A percentile compares a stretch with the other conserved stretches of the same genome.
These are phyloP conservation scores for Pneumocystis canis DNA, from an alignment of 1,139 yeast genomes.

Conservation along the genomic window DNA sequence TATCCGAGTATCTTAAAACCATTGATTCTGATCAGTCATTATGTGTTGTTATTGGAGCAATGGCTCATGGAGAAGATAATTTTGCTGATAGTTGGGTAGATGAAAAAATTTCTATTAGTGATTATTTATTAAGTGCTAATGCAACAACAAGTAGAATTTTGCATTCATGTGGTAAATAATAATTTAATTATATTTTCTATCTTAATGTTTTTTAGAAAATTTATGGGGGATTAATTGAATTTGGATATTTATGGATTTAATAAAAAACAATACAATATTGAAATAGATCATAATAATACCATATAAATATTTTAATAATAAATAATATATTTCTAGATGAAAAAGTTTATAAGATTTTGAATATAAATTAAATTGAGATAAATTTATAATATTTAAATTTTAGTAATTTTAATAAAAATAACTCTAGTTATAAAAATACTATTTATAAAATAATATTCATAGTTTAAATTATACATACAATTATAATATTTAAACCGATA, in stretches of 20 bases:
- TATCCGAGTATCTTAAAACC: constrained; percentile 72
- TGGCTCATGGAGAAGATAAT: constrained; percentile 96
- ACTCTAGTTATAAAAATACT: not conserved
- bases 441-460: too few species aligned
- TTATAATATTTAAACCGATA: not conserved
- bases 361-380: not conserved
- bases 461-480: not conserved
- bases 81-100: constrained; percentile 95
- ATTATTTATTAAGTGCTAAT: constrained; percentile 90
- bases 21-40: constrained; percentile 81
- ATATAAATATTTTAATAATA: not conserved
- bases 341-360: not conserved
- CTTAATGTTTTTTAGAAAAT: not conserved
- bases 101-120: constrained; percentile 89
- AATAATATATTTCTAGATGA: not conserved
- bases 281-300: not conserved
- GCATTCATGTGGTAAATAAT: constrained; percentile 59
- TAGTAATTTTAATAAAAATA: not conserved
- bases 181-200: not conserved
- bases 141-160: constrained; percentile 97
- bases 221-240: not conserved
- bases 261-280: not conserved
- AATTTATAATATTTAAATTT: not conserved
- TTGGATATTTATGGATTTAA: not conserved
- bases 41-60: constrained; percentile 96